Evolutionary conservation across 2,329 filamentous ascomycete species (phyloP).

Genomic region (Talaromyces amestolkiae): DNA sequence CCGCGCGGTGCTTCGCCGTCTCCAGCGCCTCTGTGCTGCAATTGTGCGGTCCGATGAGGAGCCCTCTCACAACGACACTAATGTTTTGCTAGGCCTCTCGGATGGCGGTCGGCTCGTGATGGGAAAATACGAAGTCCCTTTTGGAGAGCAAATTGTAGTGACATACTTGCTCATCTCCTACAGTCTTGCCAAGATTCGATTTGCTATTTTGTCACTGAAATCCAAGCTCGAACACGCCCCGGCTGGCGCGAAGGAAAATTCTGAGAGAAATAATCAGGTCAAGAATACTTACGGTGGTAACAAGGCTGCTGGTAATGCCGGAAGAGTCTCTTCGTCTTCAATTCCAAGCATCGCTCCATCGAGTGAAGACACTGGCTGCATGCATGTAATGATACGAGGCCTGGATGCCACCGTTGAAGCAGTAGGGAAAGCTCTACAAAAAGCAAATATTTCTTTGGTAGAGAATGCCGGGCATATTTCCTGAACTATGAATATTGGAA

Average conservation of each 20-base stretch:
- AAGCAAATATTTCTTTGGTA: neutral
- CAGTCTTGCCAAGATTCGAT: neutral
- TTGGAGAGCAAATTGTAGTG: neutral
- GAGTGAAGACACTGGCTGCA: neutral
- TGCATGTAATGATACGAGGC: neutral
- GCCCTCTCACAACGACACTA: neutral
- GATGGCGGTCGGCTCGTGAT: neutral
- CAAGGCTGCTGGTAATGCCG: neutral
- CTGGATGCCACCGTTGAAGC: neutral
- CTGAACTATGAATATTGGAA: neutral
- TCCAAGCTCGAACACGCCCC: neutral
- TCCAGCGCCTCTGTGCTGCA: neutral
- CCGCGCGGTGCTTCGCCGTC: neutral
- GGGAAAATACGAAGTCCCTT: neutral
- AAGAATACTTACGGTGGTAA: neutral
- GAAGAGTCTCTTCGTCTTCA: neutral
- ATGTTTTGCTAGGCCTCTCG: neutral
- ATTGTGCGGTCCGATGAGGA: neutral
- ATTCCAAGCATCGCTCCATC: neutral
- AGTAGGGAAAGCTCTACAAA: neutral
- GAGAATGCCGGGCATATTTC: neutral
- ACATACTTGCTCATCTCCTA: neutral
- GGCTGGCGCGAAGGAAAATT: neutral
- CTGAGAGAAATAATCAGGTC: neutral
- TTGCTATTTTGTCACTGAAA: neutral